Conservation (phyloP, 805 yeast species). For the Candida peoriensis region DNA sequence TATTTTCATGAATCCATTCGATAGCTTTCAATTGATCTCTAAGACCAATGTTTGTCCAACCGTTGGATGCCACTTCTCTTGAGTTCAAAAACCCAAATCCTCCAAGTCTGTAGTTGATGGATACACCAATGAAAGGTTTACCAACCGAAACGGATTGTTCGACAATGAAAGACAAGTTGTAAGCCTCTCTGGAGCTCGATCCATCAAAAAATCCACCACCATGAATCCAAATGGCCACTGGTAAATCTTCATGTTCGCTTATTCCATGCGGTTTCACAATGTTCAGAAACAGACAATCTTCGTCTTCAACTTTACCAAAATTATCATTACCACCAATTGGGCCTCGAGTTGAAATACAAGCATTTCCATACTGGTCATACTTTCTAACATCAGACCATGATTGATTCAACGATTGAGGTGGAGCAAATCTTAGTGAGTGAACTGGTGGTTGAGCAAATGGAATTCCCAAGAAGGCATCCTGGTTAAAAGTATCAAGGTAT, state of each 20-base stretch:
- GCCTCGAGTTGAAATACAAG: slow-evolving; percentile 18
- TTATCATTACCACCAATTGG: slow-evolving; percentile 9
- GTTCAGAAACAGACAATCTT: slow-evolving; percentile 28
- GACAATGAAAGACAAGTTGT: slow-evolving; percentile 15
- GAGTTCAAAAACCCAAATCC: slow-evolving; percentile 31
- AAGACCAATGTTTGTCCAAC: slow-evolving; percentile 29
- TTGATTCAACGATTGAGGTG: slow-evolving; percentile 15
- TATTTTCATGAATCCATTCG: slow-evolving; percentile 31
- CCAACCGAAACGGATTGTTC: slow-evolving; percentile 15
- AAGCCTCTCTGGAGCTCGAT: slow-evolving; percentile 13
- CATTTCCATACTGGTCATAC: slow-evolving; percentile 21
- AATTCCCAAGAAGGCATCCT: slow-evolving; percentile 20
- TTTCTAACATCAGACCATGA: slow-evolving; percentile 12
- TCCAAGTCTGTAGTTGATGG: slow-evolving; percentile 33
- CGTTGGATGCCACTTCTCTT: slow-evolving; percentile 18
- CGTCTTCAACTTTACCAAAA: slow-evolving; percentile 14
- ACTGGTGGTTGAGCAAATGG: slow-evolving; percentile 28
- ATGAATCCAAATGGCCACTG: slow-evolving; percentile 31
- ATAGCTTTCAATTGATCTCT: slow-evolving; percentile 31
- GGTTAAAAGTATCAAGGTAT: slow-evolving; percentile 8
- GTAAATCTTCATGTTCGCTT: slow-evolving; percentile 13
- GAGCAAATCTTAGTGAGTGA: slow-evolving; percentile 22
- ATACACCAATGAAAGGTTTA: slow-evolving; percentile 27
- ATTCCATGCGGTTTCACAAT: slow-evolving; percentile 21
- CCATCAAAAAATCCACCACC: slow-evolving; percentile 32